Base-by-base conservation (phyloP, 306 rosid genomes). In the Senna siamea region DNA sequence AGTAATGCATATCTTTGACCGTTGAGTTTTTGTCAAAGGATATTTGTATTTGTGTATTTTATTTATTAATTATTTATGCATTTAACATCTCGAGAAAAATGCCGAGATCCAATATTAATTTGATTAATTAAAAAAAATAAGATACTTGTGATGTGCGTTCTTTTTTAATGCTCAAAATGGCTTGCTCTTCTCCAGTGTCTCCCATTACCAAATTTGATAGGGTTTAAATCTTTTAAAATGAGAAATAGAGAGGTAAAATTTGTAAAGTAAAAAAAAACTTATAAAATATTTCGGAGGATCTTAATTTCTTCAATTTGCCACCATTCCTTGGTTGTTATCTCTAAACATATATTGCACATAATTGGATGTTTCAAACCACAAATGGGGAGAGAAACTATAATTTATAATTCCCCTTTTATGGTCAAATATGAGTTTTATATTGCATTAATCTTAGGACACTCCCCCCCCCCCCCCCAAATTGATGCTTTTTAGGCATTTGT, bases 1-100 rank as follows among this genome's bases (percentile, higher is more conserved):
- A n/a, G n/a, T n/a, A 5, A 81, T 73, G 84, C 89, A 89, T 72
- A 87, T 93, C 96, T 90, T 90, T 87, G 97, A 93, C 97, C 87
- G 85, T 83, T 89, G 90, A 89, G 90, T 70, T 74, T 58, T 73
- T 58, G 13, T 3, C 53, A 32, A 17, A 26, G 19, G 10, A 63
- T 77, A 54, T 37, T 43, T 18, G 22, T 57, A n/a, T 26, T 26
- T 26, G 1, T 26, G 2, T 26, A 26, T 26, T 3, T 26, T 13
- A 18, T 8, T 70, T n/a, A 6, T 7, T 72, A 38, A 68, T 51
- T 61, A 22, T 17, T 59, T 26, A 70, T 79, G 67, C 71, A 78
- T 91, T 90, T 85, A 89, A 89, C 88, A 87, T 91, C 91, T 87
- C 95, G 89, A 89, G 88, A 66, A 59, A 80, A 79, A 75, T 83